A percentile compares a stretch with the other conserved stretches of the same genome.
These are phyloP conservation scores for Theileria annulata DNA, from an alignment of 169 alveolate species.

Conservation along the genomic window DNA sequence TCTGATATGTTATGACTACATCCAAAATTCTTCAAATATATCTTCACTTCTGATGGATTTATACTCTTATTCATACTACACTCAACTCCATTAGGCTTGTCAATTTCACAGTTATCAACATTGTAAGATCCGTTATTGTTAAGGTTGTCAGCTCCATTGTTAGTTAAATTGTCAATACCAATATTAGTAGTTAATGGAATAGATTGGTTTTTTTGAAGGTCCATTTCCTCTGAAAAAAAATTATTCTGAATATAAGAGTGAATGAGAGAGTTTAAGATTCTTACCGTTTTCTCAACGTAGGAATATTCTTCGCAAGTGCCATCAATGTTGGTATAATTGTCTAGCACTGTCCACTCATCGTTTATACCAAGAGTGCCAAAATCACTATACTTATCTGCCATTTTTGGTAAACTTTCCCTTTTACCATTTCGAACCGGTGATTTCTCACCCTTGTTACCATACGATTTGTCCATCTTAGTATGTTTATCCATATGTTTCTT, in stretches of 20 bases:
- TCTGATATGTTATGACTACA: slow-evolving; percentile 97
- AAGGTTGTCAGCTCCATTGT: neutral
- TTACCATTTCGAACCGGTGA: too few species aligned
- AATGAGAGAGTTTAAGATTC: neutral
- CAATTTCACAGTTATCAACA: neutral
- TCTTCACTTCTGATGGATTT: slow-evolving; percentile 85
- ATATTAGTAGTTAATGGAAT: neutral
- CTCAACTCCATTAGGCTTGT: neutral
- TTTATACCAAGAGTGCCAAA: too few species aligned
- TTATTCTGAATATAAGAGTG: neutral
- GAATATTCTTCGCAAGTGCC: neutral
- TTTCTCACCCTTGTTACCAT: too few species aligned
- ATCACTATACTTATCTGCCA: too few species aligned
- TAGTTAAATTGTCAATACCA: neutral
- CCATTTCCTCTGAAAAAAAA: slow-evolving; percentile 10
- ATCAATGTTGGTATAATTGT: neutral
- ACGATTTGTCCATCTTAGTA: too few species aligned
- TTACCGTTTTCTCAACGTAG: slow-evolving; percentile 3
- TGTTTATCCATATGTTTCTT: too few species aligned
- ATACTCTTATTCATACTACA: neutral
- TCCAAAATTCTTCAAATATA: slow-evolving; percentile 95
- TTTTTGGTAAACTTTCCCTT: too few species aligned
- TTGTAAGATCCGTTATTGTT: neutral
- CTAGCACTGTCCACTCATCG: neutral
- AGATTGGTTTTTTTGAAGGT: neutral